phyloP scores from a whole-genome alignment of 129 eudicot genomes.

The Tagetes erecta region DNA sequence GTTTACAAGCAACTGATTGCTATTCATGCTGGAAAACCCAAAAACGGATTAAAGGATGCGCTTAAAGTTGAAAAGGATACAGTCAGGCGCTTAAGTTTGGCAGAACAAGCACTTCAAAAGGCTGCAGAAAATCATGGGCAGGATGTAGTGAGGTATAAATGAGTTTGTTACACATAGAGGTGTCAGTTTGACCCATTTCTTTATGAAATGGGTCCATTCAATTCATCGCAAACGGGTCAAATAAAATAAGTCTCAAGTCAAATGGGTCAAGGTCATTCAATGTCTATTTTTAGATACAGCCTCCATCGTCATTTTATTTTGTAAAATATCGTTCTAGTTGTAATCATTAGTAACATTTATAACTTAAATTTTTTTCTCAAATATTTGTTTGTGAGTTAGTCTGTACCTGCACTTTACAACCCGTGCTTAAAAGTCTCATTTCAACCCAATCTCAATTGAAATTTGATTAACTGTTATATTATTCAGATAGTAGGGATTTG shows the following conservation, averaged over 20 bases:
- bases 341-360: not conserved
- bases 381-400: not conserved
- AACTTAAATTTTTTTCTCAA: not conserved
- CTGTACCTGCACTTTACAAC: not conserved
- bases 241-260: not conserved
- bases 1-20: constrained; percentile 46
- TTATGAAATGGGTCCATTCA: not conserved
- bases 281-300: not conserved
- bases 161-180: not conserved
- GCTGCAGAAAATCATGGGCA: constrained; percentile 41
- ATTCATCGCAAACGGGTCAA: constrained; percentile 6
- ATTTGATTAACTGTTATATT: not conserved
- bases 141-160: constrained; percentile 44
- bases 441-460: not conserved
- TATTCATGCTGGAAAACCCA: constrained; percentile 46
- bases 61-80: constrained; percentile 40
- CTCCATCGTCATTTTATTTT: not conserved
- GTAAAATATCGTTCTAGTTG: not conserved
- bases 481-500: constrained; percentile 5
- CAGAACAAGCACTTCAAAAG: constrained; percentile 45
- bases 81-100: constrained; percentile 43
- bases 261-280: constrained; percentile 9
- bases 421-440: not conserved
- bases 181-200: not conserved
- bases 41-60: constrained; percentile 44